Percentiles rank a stretch among this genome's conserved stretches.
Evolutionary conservation across 441 rosid genomes (phyloP).

Genomic region (Capsella rubella): DNA sequence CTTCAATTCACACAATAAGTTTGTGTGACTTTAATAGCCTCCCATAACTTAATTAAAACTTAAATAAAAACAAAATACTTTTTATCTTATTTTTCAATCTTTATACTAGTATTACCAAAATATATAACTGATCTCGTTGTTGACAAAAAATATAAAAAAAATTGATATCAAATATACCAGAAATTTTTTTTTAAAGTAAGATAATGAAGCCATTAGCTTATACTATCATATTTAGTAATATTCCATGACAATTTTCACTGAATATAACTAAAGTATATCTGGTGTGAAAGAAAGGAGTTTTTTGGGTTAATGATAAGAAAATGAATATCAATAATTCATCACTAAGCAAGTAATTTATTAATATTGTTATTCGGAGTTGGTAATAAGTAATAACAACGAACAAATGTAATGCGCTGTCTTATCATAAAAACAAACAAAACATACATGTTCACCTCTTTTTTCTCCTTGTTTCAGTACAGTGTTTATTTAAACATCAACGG

Average conservation of each 20-base stretch:
- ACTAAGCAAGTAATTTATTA: neutral
- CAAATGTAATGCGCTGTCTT: slow-evolving; percentile 17
- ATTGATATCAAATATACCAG: neutral
- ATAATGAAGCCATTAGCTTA: neutral
- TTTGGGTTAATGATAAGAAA: neutral
- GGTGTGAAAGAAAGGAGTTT: neutral
- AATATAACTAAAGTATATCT: neutral
- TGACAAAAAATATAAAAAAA: no score
- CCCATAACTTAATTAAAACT: neutral
- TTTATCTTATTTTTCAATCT: no score
- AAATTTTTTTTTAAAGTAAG: no score
- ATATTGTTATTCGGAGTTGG: slow-evolving; percentile 4
- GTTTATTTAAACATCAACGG: slow-evolving; percentile 15
- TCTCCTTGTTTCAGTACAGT: neutral
- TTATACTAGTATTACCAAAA: neutral
- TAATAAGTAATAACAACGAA: neutral
- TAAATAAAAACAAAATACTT: no score
- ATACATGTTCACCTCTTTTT: neutral
- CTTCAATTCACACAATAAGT: slow-evolving; percentile 3
- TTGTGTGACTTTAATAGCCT: slow-evolving; percentile 36
- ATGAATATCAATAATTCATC: neutral
- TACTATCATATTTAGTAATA: neutral
- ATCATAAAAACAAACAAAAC: neutral
- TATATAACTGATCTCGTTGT: neutral
- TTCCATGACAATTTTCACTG: neutral